Base-by-base conservation (phyloP, 192 early-diverging fungal species). In the Jimgerdemannia flammicorona region DNA sequence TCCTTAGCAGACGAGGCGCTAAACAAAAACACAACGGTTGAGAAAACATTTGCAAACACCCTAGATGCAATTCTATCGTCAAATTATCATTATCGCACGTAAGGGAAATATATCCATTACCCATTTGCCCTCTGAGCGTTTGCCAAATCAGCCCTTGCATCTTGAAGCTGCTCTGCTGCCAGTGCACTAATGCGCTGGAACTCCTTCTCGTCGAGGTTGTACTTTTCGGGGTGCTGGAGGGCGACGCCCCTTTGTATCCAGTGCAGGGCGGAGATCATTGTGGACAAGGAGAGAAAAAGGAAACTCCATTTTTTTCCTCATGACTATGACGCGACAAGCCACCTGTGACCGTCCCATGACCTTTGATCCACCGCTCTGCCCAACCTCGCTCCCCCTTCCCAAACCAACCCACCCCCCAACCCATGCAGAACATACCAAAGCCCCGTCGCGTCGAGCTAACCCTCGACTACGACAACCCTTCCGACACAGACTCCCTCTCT, bases 211-310 rank as follows among this genome's bases (percentile, higher is more conserved):
- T 92, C 91, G 64, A 99, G 84, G 75, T 93, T 85, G 80, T 91
- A 94, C 69, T 88, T 92, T 41, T 90, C 85, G 39, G 98, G 98
- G 70, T 84, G 77, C 69, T 92, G 87, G 43, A 89, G 86, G n/a
- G 95, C 93, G n/a, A 91, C 95, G 70, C 97, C 98, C 79, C 95
- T 93, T 76, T 91, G 93, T 39, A 99, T 89, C 96, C 97, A 99
- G 54, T 90, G 87, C 77, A 98, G 81, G 54, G 96, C 89, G 9
- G 96, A 95, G 76, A 99, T 97, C 96, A 97, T 42, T 17, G 54
- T 81, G 78, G 69, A 29, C 75, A 75, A 7, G 65, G 4, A n/a
- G 64, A 19, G 59, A 75, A 66, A 44, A 75, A 75, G 68, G 68
- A 75, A 75, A 75, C 10, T 72, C 2, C 20, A 72, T 72, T 72